Base-by-base conservation (phyloP, 306 rosid genomes). In the Prunus fruticosa region DNA sequence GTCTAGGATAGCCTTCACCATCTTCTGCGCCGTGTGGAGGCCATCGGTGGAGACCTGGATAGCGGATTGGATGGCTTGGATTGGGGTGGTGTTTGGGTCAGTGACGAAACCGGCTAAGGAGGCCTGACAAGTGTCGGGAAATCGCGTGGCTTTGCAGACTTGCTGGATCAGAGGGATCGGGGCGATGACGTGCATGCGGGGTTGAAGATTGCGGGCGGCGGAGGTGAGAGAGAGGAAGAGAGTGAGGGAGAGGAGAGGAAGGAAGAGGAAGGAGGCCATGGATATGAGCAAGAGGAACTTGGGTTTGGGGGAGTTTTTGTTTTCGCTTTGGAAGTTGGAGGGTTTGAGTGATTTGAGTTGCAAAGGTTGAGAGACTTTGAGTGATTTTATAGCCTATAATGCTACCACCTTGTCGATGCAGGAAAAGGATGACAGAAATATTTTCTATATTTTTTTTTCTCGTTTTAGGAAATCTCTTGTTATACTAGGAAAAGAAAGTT, bases 71-170 rank as follows among this genome's bases (percentile, higher is more conserved):
- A 95, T 23, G 11, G 89, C 71, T 27, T 90, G 79, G 27, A 88
- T 61, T 1, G 91, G 15, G 13, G 86, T 47, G 0, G 93, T 80
- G 18, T 80, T 71, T 25, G 86, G 80, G 23, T 65, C 50, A 1
- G 18, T 34, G 47, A 34, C 25, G 60, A 78, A 45, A 54, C 74
- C 54, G 56, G 87, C 0, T 5, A 95, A 78, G 22, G 96, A 76
- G 71, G 84, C 28, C 25, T 70, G 51, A 78, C 99, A 95, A 47
- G 51, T 74, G 28, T 79, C 82, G 0, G 93, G 91, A 81, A 89
- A 95, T 50, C 92, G 92, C 3, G 99, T 92, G 66, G 97, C 97
- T 5, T 71, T 71, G 83, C 99, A 95, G 74, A 89, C 92, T 11
- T 30, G 75, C 5, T 71, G 89, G 79, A 89, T 83, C 19, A 9